Conservation (phyloP, 169 alveolate genomes). For the Cryptosporidium meleagridis region DNA sequence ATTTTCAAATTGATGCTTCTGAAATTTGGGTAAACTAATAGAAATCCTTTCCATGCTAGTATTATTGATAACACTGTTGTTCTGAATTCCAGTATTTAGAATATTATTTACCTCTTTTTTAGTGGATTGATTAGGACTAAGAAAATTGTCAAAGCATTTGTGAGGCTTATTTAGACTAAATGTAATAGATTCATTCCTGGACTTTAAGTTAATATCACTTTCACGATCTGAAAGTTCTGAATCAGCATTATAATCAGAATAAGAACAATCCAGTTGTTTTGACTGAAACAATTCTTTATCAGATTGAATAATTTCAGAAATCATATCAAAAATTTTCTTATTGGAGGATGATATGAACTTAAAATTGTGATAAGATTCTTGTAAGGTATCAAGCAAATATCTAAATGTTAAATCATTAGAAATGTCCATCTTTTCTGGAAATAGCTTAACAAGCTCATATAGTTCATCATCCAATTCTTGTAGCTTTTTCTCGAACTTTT, state of each 20-base stretch:
- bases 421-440: constrained; percentile 49
- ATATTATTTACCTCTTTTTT: background rate
- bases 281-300: background rate
- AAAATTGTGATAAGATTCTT: constrained; percentile 17
- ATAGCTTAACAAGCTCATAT: constrained; percentile 2
- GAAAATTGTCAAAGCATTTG: background rate
- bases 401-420: constrained; percentile 4
- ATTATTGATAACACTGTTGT: no score
- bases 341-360: background rate
- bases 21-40: background rate
- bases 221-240: background rate
- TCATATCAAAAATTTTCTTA: background rate
- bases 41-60: background rate
- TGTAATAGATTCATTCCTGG: background rate
- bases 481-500: constrained; percentile 4
- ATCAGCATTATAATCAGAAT: background rate
- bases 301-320: constrained; percentile 4
- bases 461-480: constrained; percentile 31
- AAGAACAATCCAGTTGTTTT: background rate
- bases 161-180: background rate
- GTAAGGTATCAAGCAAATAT: constrained; percentile 21
- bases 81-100: no score
- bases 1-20: background rate
- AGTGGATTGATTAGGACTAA: no score
- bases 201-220: background rate